A percentile compares a stretch with the other conserved stretches of the same genome.
Conservation (phyloP, 1,284 basidiomycete species). For the Leccinum griseonigrum region DNA sequence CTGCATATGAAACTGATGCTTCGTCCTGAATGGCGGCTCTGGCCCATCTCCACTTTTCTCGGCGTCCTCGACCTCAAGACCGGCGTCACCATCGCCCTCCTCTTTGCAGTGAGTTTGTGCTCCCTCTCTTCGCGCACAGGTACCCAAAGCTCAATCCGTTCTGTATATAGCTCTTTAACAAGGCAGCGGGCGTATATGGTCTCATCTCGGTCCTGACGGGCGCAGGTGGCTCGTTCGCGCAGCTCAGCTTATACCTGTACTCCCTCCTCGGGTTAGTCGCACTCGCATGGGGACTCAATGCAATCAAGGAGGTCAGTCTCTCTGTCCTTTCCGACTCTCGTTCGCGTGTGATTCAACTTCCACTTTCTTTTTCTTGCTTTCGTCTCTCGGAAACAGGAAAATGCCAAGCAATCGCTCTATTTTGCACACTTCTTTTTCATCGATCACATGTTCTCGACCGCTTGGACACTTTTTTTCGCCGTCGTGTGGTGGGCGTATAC, state of each 20-base stretch:
- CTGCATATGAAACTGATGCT: conserved; percentile 72
- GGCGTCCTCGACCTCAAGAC: conserved; percentile 88
- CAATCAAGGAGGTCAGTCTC: conserved; percentile 72
- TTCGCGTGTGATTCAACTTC: background rate
- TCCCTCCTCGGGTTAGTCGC: conserved; percentile 81
- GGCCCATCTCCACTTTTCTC: conserved; percentile 79
- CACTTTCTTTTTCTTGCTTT: background rate
- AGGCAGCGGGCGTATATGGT: conserved; percentile 96
- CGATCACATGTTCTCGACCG: conserved; percentile 91
- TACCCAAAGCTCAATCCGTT: conserved; percentile 9
- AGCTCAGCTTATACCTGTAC: conserved; percentile 92
- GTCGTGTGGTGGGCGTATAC: conserved; percentile 88
- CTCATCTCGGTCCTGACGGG: conserved; percentile 88
- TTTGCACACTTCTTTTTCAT: conserved; percentile 92
- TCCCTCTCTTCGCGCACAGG: background rate
- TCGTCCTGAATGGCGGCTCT: conserved; percentile 74
- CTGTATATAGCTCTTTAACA: conserved; percentile 84
- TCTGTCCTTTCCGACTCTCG: background rate
- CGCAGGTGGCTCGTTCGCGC: conserved; percentile 84
- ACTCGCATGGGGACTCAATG: conserved; percentile 85
- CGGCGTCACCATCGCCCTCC: conserved; percentile 78
- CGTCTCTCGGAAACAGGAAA: conserved; percentile 58
- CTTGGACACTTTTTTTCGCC: conserved; percentile 91
- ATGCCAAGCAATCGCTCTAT: conserved; percentile 78
- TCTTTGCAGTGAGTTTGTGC: conserved; percentile 72